Base-by-base conservation (phyloP, 441 rosid species). In the Lepidium campestre region DNA sequence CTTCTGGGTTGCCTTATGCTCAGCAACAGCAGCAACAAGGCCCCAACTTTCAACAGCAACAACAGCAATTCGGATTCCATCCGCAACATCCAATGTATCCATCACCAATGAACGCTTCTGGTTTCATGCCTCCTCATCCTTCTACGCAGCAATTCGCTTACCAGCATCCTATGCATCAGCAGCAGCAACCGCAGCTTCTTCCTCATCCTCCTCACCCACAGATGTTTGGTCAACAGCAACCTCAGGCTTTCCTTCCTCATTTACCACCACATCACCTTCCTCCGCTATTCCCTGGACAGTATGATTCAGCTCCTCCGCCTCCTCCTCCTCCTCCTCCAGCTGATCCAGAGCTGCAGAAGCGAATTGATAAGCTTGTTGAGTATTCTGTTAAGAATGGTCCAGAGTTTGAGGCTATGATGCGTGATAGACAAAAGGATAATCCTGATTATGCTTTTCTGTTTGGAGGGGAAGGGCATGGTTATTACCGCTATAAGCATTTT, bases 391-490 rank as follows among this genome's bases (percentile, higher is more conserved):
- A 91, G 82, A 94, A 91, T 40, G 99, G 99, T 49, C 98, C 97
- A 0, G 98, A 94, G 78, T 94, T 94, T 68, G 99, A 94, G 79
- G 88, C 84, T 72, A 88, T 91, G 98, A 86, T 94, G 76, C 89
- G 98, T 3, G 94, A 88, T 68, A 94, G 91, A 70, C 98, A 94
- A 78, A 85, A 89, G 78, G 97, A 91, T 69, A 91, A 94, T 68
- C 98, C 97, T 73, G 98, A 86, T 42, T 94, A 89, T 65, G 73
- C 80, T 64, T 94, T 94, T 69, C 83, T 94, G 2, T 89, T 91
- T 80, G 98, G 98, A 3, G 98, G 99, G 36, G 98, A 94, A 54
- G 99, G 97, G 2, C 90, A 91, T 77, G 79, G 69, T 60, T 94
- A 94, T 60, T 94, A 94, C 62, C 90, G 89, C 7, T 88, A 85